Conservation (phyloP, 805 yeast species). For the Wickerhamiella kazuoi region DNA sequence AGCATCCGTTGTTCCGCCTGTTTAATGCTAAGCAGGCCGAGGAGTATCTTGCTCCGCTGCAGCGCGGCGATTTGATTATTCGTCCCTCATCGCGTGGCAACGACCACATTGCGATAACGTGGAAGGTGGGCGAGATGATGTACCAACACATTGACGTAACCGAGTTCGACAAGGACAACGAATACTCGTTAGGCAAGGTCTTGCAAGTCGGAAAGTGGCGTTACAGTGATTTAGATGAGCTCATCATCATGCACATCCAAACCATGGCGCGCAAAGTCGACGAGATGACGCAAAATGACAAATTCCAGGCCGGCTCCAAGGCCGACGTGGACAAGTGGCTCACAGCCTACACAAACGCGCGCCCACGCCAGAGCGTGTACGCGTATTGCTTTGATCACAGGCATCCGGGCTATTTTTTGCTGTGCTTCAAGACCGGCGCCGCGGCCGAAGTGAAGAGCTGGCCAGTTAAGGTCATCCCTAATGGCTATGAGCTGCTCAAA, state of each 20-base stretch:
- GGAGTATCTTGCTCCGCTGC: conserved; percentile 71
- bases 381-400: conserved; percentile 80
- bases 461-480: conserved; percentile 81
- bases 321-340: conserved; percentile 74
- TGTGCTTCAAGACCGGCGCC: conserved; percentile 61
- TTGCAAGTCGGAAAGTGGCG: conserved; percentile 48
- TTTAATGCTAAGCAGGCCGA: conserved; percentile 81
- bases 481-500: conserved; percentile 64
- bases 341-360: conserved; percentile 76
- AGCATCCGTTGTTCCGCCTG: conserved; percentile 79
- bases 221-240: conserved; percentile 82
- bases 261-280: conserved; percentile 68
- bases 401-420: conserved; percentile 83
- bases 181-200: conserved; percentile 38
- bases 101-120: conserved; percentile 78
- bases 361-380: conserved; percentile 76
- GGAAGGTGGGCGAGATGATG: conserved; percentile 84
- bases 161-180: conserved; percentile 54
- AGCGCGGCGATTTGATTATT: conserved; percentile 81
- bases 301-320: conserved; percentile 65
- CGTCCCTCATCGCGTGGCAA: conserved; percentile 87
- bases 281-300: conserved; percentile 72
- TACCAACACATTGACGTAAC: conserved; percentile 82
- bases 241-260: conserved; percentile 72
- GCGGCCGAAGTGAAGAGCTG: conserved; percentile 42